A percentile compares a stretch with the other conserved stretches of the same genome.
Evolutionary conservation across 192 early-diverging fungal species (phyloP).

Genomic region (Globomyces pollinis-pini): DNA sequence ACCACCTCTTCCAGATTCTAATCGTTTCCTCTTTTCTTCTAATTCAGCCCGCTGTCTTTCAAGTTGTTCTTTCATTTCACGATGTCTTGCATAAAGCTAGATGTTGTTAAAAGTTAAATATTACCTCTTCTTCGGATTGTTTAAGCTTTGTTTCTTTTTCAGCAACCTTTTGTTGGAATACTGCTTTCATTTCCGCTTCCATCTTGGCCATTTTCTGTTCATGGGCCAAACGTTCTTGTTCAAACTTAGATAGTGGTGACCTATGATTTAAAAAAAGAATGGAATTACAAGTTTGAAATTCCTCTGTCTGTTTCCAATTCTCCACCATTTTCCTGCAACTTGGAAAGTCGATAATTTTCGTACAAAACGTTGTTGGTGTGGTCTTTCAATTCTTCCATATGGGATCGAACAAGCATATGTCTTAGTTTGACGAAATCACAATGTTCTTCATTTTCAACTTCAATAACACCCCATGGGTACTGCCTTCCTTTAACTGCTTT

Average conservation of each 20-base stretch:
- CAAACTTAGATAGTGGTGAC: slow-evolving; percentile 54
- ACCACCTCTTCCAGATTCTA: slow-evolving; percentile 59
- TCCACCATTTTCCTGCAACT: slow-evolving; percentile 35
- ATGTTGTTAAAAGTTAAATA: neutral
- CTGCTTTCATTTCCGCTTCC: slow-evolving; percentile 98
- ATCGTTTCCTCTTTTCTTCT: slow-evolving; percentile 89
- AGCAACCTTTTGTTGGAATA: slow-evolving; percentile 98
- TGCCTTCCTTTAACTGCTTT: slow-evolving; percentile 50
- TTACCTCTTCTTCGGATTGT: slow-evolving; percentile 84
- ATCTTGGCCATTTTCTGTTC: slow-evolving; percentile 96
- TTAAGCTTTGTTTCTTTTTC: slow-evolving; percentile 98
- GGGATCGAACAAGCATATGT: slow-evolving; percentile 67
- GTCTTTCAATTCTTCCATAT: slow-evolving; percentile 63
- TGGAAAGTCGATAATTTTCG: slow-evolving; percentile 50
- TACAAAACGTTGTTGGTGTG: slow-evolving; percentile 56
- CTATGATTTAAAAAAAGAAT: slow-evolving; percentile 3
- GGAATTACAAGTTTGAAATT: neutral
- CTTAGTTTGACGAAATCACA: slow-evolving; percentile 34
- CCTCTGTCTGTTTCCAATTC: slow-evolving; percentile 13
- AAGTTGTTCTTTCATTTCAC: slow-evolving; percentile 96
- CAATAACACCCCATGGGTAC: slow-evolving; percentile 58
- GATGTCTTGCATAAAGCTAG: slow-evolving; percentile 85
- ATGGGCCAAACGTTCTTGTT: slow-evolving; percentile 85
- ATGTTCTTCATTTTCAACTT: slow-evolving; percentile 52
- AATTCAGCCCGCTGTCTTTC: slow-evolving; percentile 90